Evolutionary conservation across 169 alveolate genomes (phyloP), one percentile per base, ranked within the genome.

Genomic region (Cryptosporidium sp.): DNA sequence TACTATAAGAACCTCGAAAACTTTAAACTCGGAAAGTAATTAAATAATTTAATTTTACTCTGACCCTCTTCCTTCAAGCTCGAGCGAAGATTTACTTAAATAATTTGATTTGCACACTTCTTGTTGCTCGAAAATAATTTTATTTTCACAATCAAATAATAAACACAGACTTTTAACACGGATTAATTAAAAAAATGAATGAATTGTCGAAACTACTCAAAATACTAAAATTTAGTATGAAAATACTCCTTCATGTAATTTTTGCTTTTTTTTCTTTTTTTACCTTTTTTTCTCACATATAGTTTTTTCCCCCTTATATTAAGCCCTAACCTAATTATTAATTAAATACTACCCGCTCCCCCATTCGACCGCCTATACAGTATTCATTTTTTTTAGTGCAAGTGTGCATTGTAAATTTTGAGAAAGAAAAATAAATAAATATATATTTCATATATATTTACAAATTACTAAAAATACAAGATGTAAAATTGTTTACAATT

Each of bases 61-160:
- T 56, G 67, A 56, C 67, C 67, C 67, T 56, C 67, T 56, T 26
- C 14, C 18, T 26, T 26, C 8, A 56, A 56, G 67, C 67, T 56
- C 67, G 67, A 56, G 67, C 67, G 67, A 56, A 56, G 67, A 56
- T 56, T 56, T 56, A 10, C 67, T 56, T 53, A 53, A 2, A 48
- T 56, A 23, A 23, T 56, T 56, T 21, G 35, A 56, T 56, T 56
- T 56, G 65, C 67, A 56, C 67, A 56, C 67, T 56, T 56, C 26
- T 29, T 23, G 67, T 21, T 56, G 67, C 67, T 23, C 67, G 67
- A 56, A 56, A 56, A 12, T 29, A 56, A 56, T 56, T 56, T 56
- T n/a, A 16, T 48, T 48, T 48, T 16, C 18, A 42, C 56, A 21
- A 23, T 16, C 21, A 7, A 21, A 56, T 23, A 56, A 2, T n/a